Percentiles rank a stretch among this genome's conserved stretches.
Evolutionary conservation across 2,329 filamentous ascomycete species (phyloP).

Genomic region (Epichloe amarillans): DNA sequence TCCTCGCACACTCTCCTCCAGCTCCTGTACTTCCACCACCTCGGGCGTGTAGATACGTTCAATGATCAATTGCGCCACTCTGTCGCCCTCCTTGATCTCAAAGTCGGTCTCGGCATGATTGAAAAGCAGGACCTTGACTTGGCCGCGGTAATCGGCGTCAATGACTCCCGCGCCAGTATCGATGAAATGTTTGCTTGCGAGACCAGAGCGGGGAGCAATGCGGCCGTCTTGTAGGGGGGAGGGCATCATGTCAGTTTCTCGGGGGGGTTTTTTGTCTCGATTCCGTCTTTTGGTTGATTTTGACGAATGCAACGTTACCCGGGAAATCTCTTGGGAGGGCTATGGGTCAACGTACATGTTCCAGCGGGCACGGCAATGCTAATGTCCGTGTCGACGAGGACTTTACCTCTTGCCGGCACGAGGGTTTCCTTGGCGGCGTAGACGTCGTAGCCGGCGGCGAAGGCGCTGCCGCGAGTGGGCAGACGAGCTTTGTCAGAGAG

Average conservation of each 20-base stretch:
- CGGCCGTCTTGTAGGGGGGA: slow-evolving; percentile 53
- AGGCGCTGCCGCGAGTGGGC: slow-evolving; percentile 78
- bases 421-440: slow-evolving; percentile 64
- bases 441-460: slow-evolving; percentile 87
- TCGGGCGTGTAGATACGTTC: slow-evolving; percentile 93
- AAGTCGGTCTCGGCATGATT: slow-evolving; percentile 82
- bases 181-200: slow-evolving; percentile 89
- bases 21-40: slow-evolving; percentile 73
- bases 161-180: slow-evolving; percentile 94
- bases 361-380: slow-evolving; percentile 80
- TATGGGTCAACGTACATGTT: slow-evolving; percentile 52
- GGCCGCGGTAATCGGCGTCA: slow-evolving; percentile 91
- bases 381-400: slow-evolving; percentile 79
- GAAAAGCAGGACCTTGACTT: slow-evolving; percentile 88
- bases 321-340: too few relatives aligned
- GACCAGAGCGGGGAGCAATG: slow-evolving; percentile 78
- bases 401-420: slow-evolving; percentile 74
- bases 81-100: slow-evolving; percentile 69
- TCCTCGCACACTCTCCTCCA: slow-evolving; percentile 83
- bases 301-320: too few relatives aligned
- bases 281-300: too few relatives aligned
- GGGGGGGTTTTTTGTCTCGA: too few relatives aligned
- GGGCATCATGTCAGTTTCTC: neutral
- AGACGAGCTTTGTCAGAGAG: slow-evolving; percentile 65
- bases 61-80: slow-evolving; percentile 83